phyloP scores from a whole-genome alignment of 495 filamentous ascomycete species.

The Podospora bellae-mahoneyi region DNA sequence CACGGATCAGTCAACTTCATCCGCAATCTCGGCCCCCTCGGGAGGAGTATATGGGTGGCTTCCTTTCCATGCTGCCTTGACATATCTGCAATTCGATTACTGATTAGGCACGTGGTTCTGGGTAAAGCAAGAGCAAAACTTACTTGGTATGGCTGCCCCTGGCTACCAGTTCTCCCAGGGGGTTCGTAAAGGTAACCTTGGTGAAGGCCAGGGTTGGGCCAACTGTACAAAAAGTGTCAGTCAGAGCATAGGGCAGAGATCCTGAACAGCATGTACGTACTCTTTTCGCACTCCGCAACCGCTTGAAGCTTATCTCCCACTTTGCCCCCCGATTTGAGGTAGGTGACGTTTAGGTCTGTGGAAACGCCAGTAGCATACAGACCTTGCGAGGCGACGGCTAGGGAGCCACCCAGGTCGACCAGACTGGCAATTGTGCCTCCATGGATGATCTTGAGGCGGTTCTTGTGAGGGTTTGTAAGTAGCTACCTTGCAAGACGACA shows the following conservation, averaged over 20 bases:
- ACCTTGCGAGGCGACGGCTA: constrained; percentile 89
- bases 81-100: constrained; percentile 16
- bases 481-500: background rate
- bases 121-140: constrained; percentile 26
- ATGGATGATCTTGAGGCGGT: constrained; percentile 85
- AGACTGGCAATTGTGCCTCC: constrained; percentile 94
- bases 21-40: constrained; percentile 16
- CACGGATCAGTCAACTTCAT: constrained; percentile 12
- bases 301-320: constrained; percentile 73
- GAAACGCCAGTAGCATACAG: constrained; percentile 87
- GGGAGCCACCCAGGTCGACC: constrained; percentile 90
- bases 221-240: constrained; percentile 50
- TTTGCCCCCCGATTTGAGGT: constrained; percentile 77
- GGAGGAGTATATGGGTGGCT: constrained; percentile 15
- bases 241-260: background rate
- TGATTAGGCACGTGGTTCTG: background rate
- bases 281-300: constrained; percentile 76
- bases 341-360: constrained; percentile 94
- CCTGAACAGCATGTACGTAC: constrained; percentile 43
- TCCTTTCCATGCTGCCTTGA: constrained; percentile 22
- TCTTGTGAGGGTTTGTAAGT: constrained; percentile 48
- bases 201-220: constrained; percentile 93
- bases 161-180: constrained; percentile 73
- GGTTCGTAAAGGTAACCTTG: constrained; percentile 71
- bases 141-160: constrained; percentile 96